Evolutionary conservation across 345 rosid genomes (phyloP).

Genomic region (Rhizophora apiculata): DNA sequence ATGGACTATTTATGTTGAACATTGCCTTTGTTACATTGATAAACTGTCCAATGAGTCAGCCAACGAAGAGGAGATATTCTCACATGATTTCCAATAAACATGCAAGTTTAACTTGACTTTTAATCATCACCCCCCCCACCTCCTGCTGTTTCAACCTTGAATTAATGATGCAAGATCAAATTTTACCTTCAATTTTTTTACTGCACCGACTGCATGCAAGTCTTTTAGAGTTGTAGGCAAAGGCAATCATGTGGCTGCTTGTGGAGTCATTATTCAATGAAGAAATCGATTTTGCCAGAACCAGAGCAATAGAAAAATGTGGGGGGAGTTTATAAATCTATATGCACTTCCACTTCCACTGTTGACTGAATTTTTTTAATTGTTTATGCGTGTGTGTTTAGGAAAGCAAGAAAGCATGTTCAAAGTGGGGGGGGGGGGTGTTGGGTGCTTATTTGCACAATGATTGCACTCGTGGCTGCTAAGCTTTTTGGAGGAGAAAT

Average conservation of each 20-base stretch:
- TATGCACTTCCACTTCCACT: no score
- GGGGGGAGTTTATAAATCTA: no score
- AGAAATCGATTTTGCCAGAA: no score
- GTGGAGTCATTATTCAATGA: no score
- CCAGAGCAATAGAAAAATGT: no score
- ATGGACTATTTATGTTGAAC: slow-evolving; percentile 20
- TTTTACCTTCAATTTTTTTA: neutral
- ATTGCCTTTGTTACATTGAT: slow-evolving; percentile 7
- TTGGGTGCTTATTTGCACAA: slow-evolving; percentile 41
- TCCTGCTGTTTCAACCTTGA: neutral
- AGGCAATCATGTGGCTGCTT: no score
- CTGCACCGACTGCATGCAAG: no score
- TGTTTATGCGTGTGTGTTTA: neutral
- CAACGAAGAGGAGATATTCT: neutral
- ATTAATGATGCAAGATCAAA: neutral
- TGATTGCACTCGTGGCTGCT: slow-evolving; percentile 50
- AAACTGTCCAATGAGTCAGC: neutral
- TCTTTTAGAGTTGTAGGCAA: no score
- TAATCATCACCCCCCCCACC: neutral
- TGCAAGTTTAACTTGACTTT: neutral
- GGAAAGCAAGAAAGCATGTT: slow-evolving; percentile 21
- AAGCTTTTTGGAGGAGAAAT: slow-evolving; percentile 22
- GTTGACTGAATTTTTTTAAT: neutral
- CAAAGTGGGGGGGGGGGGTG: slow-evolving; percentile 20
- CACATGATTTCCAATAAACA: neutral